Percentiles rank a stretch among this genome's conserved stretches.
Conservation (phyloP, 768 basidiomycete species). For the Clathrus columnatus region DNA sequence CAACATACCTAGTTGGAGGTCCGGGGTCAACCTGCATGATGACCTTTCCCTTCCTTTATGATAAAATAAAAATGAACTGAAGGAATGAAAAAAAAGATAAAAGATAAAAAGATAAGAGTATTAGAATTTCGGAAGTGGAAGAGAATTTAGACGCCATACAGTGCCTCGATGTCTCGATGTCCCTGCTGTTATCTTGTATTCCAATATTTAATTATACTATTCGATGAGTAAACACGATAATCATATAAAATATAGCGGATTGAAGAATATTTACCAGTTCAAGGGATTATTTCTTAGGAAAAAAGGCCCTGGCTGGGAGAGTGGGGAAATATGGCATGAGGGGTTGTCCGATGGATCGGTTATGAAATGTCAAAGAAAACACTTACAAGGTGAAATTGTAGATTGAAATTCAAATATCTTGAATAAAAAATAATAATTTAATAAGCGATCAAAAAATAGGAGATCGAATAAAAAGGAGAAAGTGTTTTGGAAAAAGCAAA, state of each 20-base stretch:
- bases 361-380: neutral
- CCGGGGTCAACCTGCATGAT: neutral
- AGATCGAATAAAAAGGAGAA: neutral
- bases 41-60: neutral
- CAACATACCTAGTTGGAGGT: neutral
- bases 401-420: too few relatives aligned
- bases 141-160: neutral
- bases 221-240: too few relatives aligned
- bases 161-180: neutral
- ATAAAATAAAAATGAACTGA: too few relatives aligned
- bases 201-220: too few relatives aligned
- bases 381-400: neutral
- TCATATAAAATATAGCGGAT: neutral
- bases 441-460: neutral
- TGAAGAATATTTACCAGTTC: neutral
- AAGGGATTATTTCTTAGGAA: neutral
- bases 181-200: neutral
- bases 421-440: too few relatives aligned
- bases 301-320: neutral
- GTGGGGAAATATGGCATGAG: neutral
- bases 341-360: neutral
- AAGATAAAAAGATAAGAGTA: neutral
- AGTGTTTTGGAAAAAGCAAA: neutral
- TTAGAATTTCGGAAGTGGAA: neutral
- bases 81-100: neutral